Evolutionary conservation across 2,329 filamentous ascomycete species (phyloP).

Genomic region (Talaromyces sp.): DNA sequence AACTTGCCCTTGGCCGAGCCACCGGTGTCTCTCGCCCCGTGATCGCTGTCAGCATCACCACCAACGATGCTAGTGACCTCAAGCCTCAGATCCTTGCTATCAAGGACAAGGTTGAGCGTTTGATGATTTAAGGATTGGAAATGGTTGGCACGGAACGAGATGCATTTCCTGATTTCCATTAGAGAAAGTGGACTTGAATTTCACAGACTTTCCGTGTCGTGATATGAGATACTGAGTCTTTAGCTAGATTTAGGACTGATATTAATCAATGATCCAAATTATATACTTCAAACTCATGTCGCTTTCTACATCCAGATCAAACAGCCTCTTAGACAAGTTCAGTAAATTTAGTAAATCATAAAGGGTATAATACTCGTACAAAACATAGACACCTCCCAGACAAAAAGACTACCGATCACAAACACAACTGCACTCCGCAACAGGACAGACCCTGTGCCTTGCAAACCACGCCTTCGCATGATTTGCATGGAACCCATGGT

Average conservation of each 20-base stretch:
- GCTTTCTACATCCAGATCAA: background rate
- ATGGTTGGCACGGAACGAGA: background rate
- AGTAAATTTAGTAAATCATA: background rate
- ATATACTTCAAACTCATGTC: background rate
- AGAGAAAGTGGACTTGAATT: background rate
- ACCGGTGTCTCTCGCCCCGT: slow-evolving; percentile 86
- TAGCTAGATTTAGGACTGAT: slow-evolving; percentile 4
- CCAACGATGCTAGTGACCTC: slow-evolving; percentile 85
- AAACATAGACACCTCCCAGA: background rate
- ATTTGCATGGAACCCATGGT: slow-evolving; percentile 62
- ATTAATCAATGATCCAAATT: background rate
- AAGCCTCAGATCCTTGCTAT: slow-evolving; percentile 81
- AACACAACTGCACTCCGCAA: slow-evolving; percentile 41
- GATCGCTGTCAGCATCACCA: slow-evolving; percentile 83
- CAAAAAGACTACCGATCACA: slow-evolving; percentile 31
- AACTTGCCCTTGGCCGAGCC: slow-evolving; percentile 80
- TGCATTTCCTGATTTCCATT: background rate
- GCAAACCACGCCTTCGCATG: slow-evolving; percentile 62
- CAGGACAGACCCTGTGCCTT: slow-evolving; percentile 38
- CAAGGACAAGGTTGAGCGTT: slow-evolving; percentile 92
- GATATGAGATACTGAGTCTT: background rate
- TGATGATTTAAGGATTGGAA: slow-evolving; percentile 70
- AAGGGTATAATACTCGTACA: slow-evolving; percentile 17
- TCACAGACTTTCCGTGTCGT: background rate
- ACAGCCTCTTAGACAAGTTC: background rate